Base-by-base conservation (phyloP, 371 early-diverging fungal genomes). In the Rhizopus arrhizus region DNA sequence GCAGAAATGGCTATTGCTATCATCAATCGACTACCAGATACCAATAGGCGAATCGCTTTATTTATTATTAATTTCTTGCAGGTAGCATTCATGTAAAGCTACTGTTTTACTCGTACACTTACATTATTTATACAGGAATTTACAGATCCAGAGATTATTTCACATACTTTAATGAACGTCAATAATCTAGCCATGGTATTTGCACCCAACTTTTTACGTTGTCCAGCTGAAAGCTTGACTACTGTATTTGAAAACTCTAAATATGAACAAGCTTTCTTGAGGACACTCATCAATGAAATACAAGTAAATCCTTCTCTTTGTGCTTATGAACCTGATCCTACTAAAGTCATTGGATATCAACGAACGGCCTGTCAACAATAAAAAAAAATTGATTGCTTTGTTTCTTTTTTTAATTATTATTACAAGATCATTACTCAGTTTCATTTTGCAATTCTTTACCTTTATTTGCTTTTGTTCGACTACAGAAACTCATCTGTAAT, bases 141-240 rank as follows among this genome's bases (percentile, higher is more conserved):
- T 58, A 86, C 88, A 32, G 81, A 87, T 34, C 87, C 88, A 4
- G 69, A 78, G 31, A 85, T 91, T 22, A 85, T 83, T 48, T 70
- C 85, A 41, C 61, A 75, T 22, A 96, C 97, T 8, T 85, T 90
- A 72, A 98, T 98, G 98, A 89, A 87, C 38, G 76, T 90, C 28
- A 70, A 83, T 50, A 98, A 97, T 61, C 68, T 98, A 36, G 97
- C 97, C 34, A 92, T 98, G 89, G 95, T 98, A 16, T 97, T 95
- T 77, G 96, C 95, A 5, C 98, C 97, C 15, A 92, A 90, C 53
- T 89, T 97, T 59, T 74, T 98, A 47, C 82, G 97, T 31, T 94
- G 94, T 65, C 97, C 97, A 5, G 82, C 84, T 56, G 90, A 88
- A 52, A 85, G 89, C 58, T 84, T 91, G 22, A 81, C 84, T 13